Evolutionary conservation across 106 monocot species (phyloP).

Genomic region (Dendrobium huoshanense): DNA sequence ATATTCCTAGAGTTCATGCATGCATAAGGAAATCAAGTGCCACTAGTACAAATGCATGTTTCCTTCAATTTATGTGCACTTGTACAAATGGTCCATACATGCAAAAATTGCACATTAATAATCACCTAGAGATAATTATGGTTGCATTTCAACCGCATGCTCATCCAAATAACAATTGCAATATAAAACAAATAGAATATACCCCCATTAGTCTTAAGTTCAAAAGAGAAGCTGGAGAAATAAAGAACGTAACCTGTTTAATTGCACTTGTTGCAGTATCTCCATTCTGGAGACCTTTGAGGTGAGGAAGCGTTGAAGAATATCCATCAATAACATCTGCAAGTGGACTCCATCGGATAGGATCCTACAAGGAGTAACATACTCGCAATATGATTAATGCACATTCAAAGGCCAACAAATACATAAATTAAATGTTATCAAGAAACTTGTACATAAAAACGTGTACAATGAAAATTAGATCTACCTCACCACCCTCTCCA

Average conservation of each 20-base stretch:
- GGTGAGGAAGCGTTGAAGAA: slow-evolving; percentile 96
- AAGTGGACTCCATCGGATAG: slow-evolving; percentile 92
- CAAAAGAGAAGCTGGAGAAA: neutral
- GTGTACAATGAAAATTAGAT: slow-evolving; percentile 7
- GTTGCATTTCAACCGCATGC: no score
- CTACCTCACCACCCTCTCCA: slow-evolving; percentile 98
- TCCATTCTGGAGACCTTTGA: slow-evolving; percentile 99
- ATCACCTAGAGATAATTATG: neutral
- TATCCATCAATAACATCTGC: slow-evolving; percentile 96
- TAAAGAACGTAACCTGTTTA: slow-evolving; percentile 55
- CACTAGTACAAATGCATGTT: neutral
- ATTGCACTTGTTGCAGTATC: slow-evolving; percentile 99
- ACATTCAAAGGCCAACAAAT: neutral
- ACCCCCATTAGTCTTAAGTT: no score
- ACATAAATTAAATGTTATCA: neutral
- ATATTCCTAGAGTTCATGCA: no score
- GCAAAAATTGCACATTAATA: no score
- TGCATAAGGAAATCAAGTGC: no score
- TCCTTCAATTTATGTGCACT: no score
- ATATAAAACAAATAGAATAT: neutral
- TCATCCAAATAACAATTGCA: no score
- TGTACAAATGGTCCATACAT: no score
- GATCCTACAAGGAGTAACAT: slow-evolving; percentile 50
- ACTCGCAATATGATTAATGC: neutral
- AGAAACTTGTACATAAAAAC: neutral